Base-by-base conservation (phyloP, 2,329 filamentous ascomycete genomes). In the Diplodia corticola region DNA sequence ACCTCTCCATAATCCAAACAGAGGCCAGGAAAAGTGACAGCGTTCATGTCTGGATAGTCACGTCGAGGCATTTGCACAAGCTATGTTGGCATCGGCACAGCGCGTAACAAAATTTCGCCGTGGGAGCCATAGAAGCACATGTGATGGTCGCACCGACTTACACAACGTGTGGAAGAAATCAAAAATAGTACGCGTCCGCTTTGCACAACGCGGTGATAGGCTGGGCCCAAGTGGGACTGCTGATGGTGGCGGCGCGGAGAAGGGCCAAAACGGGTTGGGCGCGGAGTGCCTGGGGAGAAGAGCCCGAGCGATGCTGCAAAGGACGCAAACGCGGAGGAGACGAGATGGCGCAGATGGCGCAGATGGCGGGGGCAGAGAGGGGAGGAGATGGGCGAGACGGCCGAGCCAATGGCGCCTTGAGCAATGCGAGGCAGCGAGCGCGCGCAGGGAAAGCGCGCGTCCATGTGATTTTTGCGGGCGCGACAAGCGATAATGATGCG, bases 401-500 rank as follows among this genome's bases (percentile, higher is more conserved):
- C 9, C 37, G 37, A 33, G 24, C 40, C 55, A 60, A 60, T 60
- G 17, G 24, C n/a, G 40, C 13, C 12, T n/a, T 24, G 51, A n/a
- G 51, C n/a, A 20, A 6, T 30, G 35, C 51, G 51, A 28, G 35
- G 7, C 22, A 44, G 54, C 28, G 33, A 26, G 35, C 4, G 35
- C 55, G 55, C 55, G 57, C 49, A 15, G 22, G 54, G 22, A 44
- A 22, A 10, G 54, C 57, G 57, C 57, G 57, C 26, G n/a, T 6
- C 57, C 57, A 61, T 61, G 57, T 61, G 57, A 61, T 37, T 30
- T 22, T 30, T 30, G 15, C 35, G 7, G 55, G 17, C 26, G 57
- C 57, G 57, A 61, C 37, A 49, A 60, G 54, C 54, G 53, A 55
- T 35, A 44, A 37, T 13, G 37, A 40, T 28, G 55, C 55, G 15